A percentile compares a stretch with the other conserved stretches of the same genome.
Conservation (phyloP, 345 rosid genomes). For the Luvunga scandens region DNA sequence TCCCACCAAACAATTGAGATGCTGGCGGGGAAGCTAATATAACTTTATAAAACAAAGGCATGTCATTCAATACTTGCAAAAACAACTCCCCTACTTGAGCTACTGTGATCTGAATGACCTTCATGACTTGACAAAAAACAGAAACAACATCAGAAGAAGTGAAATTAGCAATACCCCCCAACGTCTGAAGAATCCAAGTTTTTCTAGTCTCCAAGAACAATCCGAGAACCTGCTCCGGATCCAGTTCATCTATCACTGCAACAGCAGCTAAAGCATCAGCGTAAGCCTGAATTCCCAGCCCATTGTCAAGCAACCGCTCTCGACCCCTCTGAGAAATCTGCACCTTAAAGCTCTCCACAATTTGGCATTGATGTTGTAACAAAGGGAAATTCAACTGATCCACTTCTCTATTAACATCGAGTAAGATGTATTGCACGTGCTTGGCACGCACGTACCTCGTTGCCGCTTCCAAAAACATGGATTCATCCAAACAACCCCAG, state of each 20-base stretch:
- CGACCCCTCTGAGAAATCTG: constrained; percentile 95
- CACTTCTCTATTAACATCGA: constrained; percentile 13
- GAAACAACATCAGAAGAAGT: constrained; percentile 45
- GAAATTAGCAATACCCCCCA: constrained; percentile 44
- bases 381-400: constrained; percentile 73
- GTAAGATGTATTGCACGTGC: constrained; percentile 37
- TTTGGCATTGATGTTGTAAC: constrained; percentile 96
- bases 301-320: constrained; percentile 77
- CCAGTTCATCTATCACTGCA: constrained; percentile 76
- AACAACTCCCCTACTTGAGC: constrained; percentile 95
- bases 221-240: constrained; percentile 61
- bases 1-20: constrained; percentile 91
- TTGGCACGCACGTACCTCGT: constrained; percentile 53
- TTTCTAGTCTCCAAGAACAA: constrained; percentile 79
- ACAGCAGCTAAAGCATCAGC: constrained; percentile 90
- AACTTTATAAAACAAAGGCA: constrained; percentile 87
- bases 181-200: constrained; percentile 64
- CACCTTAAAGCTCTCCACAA: constrained; percentile 86
- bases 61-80: constrained; percentile 80
- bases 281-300: constrained; percentile 53
- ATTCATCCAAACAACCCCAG: constrained; percentile 69
- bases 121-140: constrained; percentile 71
- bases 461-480: constrained; percentile 60
- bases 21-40: constrained; percentile 87
- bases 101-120: constrained; percentile 69